Percentiles rank a stretch among this genome's conserved stretches.
phyloP scores from a whole-genome alignment of 345 rosid genomes.

The Trapa bicornis region DNA sequence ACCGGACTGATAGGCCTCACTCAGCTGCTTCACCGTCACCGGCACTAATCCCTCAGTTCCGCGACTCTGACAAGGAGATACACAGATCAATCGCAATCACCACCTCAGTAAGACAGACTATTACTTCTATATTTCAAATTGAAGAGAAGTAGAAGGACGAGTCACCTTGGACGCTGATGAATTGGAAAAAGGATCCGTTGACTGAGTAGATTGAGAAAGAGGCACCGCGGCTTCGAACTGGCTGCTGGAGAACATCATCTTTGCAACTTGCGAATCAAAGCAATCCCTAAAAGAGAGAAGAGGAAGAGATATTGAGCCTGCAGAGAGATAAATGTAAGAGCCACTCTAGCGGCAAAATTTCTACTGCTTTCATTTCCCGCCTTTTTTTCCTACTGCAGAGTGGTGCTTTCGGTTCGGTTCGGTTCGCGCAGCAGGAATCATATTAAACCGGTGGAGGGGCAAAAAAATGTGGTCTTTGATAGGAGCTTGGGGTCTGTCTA shows the following conservation, averaged over 20 bases:
- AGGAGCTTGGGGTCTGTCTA: no score
- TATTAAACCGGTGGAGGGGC: no score
- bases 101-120: not conserved
- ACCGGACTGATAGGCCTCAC: constrained; percentile 58
- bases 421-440: not conserved
- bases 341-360: not conserved
- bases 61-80: constrained; percentile 29
- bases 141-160: not conserved
- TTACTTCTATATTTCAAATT: not conserved
- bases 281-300: not conserved
- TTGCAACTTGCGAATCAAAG: not conserved
- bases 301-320: not conserved
- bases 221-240: constrained; percentile 60
- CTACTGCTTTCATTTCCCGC: not conserved
- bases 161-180: constrained; percentile 32
- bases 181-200: constrained; percentile 26
- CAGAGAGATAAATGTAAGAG: not conserved
- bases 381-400: not conserved
- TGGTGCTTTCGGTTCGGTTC: not conserved
- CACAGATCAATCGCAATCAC: not conserved
- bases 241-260: constrained; percentile 54
- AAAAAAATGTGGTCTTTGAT: no score
- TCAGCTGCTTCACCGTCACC: constrained; percentile 74
- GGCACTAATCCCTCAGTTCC: constrained; percentile 62
- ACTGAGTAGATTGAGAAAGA: constrained; percentile 61